phyloP scores from a whole-genome alignment of 2,329 filamentous ascomycete genomes.

The Exophiala sp. region DNA sequence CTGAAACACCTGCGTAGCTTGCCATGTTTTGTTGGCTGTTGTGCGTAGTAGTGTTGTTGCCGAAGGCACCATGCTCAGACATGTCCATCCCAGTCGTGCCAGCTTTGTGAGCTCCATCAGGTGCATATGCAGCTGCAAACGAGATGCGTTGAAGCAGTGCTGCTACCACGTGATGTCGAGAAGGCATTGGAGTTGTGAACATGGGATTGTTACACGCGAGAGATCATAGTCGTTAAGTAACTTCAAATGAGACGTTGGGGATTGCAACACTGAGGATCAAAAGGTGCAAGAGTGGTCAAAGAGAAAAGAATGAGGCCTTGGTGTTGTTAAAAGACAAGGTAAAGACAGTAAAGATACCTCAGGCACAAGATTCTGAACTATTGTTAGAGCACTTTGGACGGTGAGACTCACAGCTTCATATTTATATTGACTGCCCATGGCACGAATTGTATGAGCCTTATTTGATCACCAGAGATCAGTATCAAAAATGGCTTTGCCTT shows the following conservation, averaged over 20 bases:
- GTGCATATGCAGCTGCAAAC: constrained; percentile 21
- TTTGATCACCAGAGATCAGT: not conserved
- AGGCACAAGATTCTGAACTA: not conserved
- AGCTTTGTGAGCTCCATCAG: constrained; percentile 14
- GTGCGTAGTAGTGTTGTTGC: constrained; percentile 27
- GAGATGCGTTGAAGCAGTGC: constrained; percentile 23
- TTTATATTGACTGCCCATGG: not conserved
- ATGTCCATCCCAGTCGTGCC: constrained; percentile 26
- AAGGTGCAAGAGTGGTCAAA: not conserved
- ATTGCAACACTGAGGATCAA: not conserved
- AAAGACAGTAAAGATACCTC: too few species aligned
- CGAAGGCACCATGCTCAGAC: constrained; percentile 16
- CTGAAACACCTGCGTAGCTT: constrained; percentile 39
- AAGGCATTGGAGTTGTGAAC: not conserved
- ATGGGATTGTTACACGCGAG: not conserved
- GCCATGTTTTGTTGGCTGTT: constrained; percentile 25
- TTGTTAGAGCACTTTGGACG: not conserved
- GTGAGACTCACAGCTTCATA: not conserved
- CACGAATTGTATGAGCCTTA: not conserved
- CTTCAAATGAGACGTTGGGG: not conserved
- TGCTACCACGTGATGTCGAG: constrained; percentile 19
- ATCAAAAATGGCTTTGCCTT: not conserved
- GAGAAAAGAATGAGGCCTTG: not conserved
- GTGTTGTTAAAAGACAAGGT: not conserved
- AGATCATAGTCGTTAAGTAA: not conserved